A percentile compares a stretch with the other conserved stretches of the same genome.
These are phyloP conservation scores for Prunus mongolica DNA, from an alignment of 306 rosid species.

Conservation along the genomic window DNA sequence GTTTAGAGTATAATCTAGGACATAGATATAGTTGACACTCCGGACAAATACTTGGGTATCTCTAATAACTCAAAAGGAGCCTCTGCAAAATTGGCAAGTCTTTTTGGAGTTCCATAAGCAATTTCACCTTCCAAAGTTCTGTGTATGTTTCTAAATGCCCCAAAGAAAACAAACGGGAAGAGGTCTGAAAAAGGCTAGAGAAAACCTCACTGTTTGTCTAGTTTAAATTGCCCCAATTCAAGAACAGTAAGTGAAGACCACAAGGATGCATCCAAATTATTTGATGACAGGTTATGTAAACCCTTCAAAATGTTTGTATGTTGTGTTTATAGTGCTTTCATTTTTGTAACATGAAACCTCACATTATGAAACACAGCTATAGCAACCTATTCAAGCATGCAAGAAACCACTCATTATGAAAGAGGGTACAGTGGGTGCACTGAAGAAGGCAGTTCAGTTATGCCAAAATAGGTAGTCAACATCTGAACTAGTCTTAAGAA, in stretches of 20 bases:
- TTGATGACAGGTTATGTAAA: background rate
- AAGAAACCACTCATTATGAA: background rate
- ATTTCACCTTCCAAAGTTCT: background rate
- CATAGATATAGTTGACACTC: background rate
- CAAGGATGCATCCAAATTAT: background rate
- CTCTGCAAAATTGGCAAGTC: background rate
- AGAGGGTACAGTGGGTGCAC: background rate
- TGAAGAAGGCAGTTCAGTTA: background rate
- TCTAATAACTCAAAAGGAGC: background rate
- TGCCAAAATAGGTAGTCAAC: background rate
- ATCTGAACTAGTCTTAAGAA: background rate
- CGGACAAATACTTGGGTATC: background rate
- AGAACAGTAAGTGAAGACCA: background rate
- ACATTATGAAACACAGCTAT: background rate
- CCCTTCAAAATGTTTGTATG: background rate
- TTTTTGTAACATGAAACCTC: background rate
- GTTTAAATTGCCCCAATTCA: background rate
- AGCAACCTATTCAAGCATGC: background rate
- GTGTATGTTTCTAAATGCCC: background rate
- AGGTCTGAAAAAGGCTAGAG: background rate
- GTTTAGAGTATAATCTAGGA: background rate
- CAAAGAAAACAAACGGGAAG: background rate
- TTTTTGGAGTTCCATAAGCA: background rate
- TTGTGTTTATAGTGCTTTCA: background rate
- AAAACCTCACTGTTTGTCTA: background rate